Percentiles rank a stretch among this genome's conserved stretches.
Evolutionary conservation across 2,329 filamentous ascomycete species (phyloP).

Genomic region (Orbilia brochopaga): DNA sequence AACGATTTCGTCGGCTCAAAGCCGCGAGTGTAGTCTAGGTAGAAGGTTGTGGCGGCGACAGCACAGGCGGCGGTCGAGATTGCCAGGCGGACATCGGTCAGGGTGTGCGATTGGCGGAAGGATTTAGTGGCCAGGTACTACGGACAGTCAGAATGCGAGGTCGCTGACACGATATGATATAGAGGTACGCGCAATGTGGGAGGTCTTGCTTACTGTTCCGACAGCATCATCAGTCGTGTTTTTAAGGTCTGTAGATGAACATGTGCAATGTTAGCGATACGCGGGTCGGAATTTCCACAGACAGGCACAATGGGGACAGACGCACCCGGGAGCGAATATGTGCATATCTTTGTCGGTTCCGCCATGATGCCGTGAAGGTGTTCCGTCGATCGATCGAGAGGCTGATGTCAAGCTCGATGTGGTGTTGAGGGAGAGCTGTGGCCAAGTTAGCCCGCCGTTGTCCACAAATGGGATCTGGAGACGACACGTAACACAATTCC

Average conservation of each 20-base stretch:
- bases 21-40: conserved; percentile 83
- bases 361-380: conserved; percentile 7
- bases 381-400: no score
- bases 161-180: background rate
- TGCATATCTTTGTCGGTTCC: conserved; percentile 53
- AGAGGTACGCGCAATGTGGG: background rate
- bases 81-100: conserved; percentile 79
- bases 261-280: background rate
- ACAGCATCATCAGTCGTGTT: conserved; percentile 96
- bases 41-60: conserved; percentile 82
- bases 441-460: background rate
- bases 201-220: conserved; percentile 58
- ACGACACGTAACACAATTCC: no score
- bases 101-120: conserved; percentile 80
- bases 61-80: conserved; percentile 83
- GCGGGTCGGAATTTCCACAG: background rate
- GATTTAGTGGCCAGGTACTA: conserved; percentile 89
- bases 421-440: conserved; percentile 19
- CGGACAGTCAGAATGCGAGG: background rate
- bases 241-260: conserved; percentile 75
- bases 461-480: background rate
- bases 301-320: conserved; percentile 5
- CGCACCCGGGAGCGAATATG: conserved; percentile 52
- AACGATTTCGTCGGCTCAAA: conserved; percentile 85
- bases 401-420: conserved; percentile 21